Base-by-base conservation (phyloP, 108 stramenopile species). In the Nitzschia sp. region DNA sequence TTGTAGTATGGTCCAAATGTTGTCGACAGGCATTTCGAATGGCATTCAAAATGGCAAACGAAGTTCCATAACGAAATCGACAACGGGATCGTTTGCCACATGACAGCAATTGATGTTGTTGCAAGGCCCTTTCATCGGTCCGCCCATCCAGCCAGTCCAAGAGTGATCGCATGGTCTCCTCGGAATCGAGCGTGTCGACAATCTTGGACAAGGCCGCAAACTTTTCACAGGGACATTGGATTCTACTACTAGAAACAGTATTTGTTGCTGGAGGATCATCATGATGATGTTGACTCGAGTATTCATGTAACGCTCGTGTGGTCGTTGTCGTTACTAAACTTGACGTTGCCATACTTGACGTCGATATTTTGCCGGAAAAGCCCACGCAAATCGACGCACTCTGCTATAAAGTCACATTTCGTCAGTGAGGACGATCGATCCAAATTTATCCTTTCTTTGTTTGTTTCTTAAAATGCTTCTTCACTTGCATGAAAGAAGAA, bases 21-120 rank as follows among this genome's bases (percentile, higher is more conserved):
- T 61, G 70, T 36, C 82, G 84, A 67, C 88, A 91, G 4, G 88
- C 92, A 77, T 88, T 88, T 31, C 90, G 84, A 57, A 94, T 84
- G 8, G 81, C 88, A 66, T 88, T 91, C 21, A 91, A 70, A 46
- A 91, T 82, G 0, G 74, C 57, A 69, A 91, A 82, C 1, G 93
- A 89, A 6, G 84, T 70, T 0, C 76, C 76, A 2, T 70, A 70
- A 11, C 76, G 76, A 70, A 54, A 77, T 49, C 76, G 59, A 45
- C 76, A 77, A 26, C 60, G 59, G 15, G 55, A 66, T 36, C 76
- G 49, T 32, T 77, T 77, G 26, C 76, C 76, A 54, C 76, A 77
- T 0, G 76, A 65, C 28, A 77, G 58, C 24, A 65, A 8, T 42
- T 66, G 57, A 2, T 64, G 29, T 18, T 59, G 31, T 5, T 46